These are phyloP conservation scores for Penicillium fuscoglaucum DNA, from an alignment of 2,329 filamentous ascomycete species.

Conservation along the genomic window DNA sequence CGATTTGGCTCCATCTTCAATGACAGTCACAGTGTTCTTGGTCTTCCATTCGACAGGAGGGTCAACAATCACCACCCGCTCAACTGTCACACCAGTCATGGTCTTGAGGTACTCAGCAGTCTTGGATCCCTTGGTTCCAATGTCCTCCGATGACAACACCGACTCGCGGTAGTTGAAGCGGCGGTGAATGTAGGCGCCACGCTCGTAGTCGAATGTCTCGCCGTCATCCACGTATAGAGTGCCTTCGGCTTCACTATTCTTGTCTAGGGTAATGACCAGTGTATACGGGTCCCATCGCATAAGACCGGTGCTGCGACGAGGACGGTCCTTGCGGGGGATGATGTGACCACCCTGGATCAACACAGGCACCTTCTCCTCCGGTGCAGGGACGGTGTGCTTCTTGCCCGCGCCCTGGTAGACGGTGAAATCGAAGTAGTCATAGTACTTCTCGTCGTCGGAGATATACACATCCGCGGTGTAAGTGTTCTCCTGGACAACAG, in stretches of 20 bases:
- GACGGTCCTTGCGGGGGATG: constrained; percentile 83
- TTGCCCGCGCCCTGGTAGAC: constrained; percentile 71
- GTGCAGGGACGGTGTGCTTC: constrained; percentile 68
- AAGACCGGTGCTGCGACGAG: constrained; percentile 77
- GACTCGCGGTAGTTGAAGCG: constrained; percentile 66
- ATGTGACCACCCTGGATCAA: constrained; percentile 93
- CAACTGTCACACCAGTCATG: constrained; percentile 75
- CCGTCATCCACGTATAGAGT: constrained; percentile 91
- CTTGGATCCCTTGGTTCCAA: constrained; percentile 61
- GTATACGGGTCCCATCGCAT: constrained; percentile 98
- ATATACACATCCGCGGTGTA: constrained; percentile 78
- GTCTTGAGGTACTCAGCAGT: constrained; percentile 73
- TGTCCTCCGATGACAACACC: constrained; percentile 68
- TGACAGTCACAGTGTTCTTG: constrained; percentile 57
- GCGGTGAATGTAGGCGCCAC: constrained; percentile 85
- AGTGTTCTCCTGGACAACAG: constrained; percentile 75
- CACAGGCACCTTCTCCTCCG: constrained; percentile 82
- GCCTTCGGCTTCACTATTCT: constrained; percentile 71
- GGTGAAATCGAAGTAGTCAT: constrained; percentile 90
- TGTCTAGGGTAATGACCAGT: constrained; percentile 72
- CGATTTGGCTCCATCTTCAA: constrained; percentile 49
- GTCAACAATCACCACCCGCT: constrained; percentile 81
- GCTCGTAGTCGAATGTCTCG: constrained; percentile 83
- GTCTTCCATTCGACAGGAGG: constrained; percentile 71
- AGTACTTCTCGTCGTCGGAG: constrained; percentile 85